phyloP scores from a whole-genome alignment of 257 asterid species.

The Plantago ovata region DNA sequence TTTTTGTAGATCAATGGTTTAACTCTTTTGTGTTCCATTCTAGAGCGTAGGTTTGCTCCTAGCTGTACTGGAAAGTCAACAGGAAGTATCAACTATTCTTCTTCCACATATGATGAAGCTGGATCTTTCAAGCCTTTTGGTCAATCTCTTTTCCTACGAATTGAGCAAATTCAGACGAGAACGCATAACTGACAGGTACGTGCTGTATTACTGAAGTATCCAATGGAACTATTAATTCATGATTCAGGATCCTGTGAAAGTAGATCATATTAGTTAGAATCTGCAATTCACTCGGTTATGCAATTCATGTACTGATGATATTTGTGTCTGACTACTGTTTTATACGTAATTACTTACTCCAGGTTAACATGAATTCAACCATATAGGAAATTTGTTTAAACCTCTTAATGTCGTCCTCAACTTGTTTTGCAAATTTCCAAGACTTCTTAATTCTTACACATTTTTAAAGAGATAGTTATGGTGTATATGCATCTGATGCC shows the following conservation, averaged over 20 bases:
- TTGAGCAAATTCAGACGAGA: conserved; percentile 67
- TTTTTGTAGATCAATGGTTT: conserved; percentile 20
- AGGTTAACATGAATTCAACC: no score
- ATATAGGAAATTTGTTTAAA: no score
- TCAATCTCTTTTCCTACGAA: conserved; percentile 69
- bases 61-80: conserved; percentile 61
- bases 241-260: conserved; percentile 5
- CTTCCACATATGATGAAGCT: conserved; percentile 58
- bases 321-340: no score
- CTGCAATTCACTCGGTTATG: neutral
- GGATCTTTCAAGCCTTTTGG: conserved; percentile 56
- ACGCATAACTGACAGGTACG: conserved; percentile 65
- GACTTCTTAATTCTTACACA: no score
- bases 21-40: conserved; percentile 23
- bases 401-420: no score
- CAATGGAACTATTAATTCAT: neutral
- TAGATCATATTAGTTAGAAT: conserved; percentile 4
- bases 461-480: no score
- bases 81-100: conserved; percentile 50
- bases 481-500: no score
- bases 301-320: neutral
- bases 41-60: conserved; percentile 74
- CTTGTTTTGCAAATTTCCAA: no score
- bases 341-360: no score
- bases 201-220: conserved; percentile 14